These are phyloP conservation scores for Phytophthora niederhauseri DNA, from an alignment of 352 stramenopile genomes.

Conservation along the genomic window DNA sequence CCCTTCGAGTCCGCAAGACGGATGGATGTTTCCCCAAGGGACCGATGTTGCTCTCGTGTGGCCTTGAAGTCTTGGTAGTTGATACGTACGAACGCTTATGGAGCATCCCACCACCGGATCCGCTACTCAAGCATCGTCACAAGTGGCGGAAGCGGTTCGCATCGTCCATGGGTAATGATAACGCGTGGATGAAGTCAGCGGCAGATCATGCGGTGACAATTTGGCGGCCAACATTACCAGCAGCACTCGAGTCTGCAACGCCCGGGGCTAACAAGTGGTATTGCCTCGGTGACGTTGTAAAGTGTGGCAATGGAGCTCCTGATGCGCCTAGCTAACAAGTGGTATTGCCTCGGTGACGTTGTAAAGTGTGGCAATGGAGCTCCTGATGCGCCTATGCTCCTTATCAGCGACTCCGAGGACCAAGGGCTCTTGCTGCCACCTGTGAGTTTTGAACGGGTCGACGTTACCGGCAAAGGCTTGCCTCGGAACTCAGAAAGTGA, in stretches of 20 bases:
- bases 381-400: constrained; percentile 58
- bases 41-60: constrained; percentile 67
- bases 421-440: constrained; percentile 59
- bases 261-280: constrained; percentile 57
- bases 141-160: constrained; percentile 76
- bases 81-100: constrained; percentile 83
- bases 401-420: constrained; percentile 62
- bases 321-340: constrained; percentile 51
- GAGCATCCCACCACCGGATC: constrained; percentile 81
- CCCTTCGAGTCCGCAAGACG: constrained; percentile 39
- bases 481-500: constrained; percentile 79
- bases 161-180: constrained; percentile 10
- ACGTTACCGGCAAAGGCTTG: constrained; percentile 83
- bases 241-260: constrained; percentile 39
- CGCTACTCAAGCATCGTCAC: constrained; percentile 77
- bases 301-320: constrained; percentile 61
- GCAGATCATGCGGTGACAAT: constrained; percentile 70
- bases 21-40: constrained; percentile 75
- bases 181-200: constrained; percentile 48
- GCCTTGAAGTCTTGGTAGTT: constrained; percentile 76
- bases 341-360: constrained; percentile 80
- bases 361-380: constrained; percentile 64
- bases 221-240: constrained; percentile 67
- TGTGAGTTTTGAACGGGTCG: constrained; percentile 79
- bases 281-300: constrained; percentile 72